These are phyloP conservation scores for Naganishia antarctica DNA, from an alignment of 768 basidiomycete genomes.

Conservation along the genomic window DNA sequence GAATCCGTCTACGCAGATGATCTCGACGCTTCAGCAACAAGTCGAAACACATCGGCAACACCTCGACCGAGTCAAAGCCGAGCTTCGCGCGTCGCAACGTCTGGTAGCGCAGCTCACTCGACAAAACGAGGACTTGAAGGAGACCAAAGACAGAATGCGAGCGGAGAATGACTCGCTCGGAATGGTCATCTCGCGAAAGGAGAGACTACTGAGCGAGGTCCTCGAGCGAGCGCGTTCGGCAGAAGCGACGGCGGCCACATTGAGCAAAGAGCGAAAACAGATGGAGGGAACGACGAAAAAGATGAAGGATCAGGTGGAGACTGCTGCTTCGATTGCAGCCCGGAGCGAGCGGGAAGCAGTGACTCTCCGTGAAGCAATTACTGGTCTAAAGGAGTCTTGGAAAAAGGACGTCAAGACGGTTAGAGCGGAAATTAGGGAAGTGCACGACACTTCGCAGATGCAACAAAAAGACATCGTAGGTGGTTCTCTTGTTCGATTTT, in stretches of 20 bases:
- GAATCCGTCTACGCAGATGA: conserved; percentile 14
- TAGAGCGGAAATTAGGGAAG: conserved; percentile 33
- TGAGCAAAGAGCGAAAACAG: conserved; percentile 34
- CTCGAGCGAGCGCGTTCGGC: conserved; percentile 46
- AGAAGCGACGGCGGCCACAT: conserved; percentile 36
- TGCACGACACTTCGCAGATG: conserved; percentile 32
- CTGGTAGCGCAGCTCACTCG: conserved; percentile 20
- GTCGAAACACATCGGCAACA: conserved; percentile 16
- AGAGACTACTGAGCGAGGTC: conserved; percentile 45
- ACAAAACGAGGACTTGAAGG: conserved; percentile 45
- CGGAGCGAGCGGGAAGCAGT: conserved; percentile 40
- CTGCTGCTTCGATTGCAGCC: conserved; percentile 38
- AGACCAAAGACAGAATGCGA: conserved; percentile 43
- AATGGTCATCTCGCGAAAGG: conserved; percentile 44
- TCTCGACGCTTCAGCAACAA: conserved; percentile 15
- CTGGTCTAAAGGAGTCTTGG: conserved; percentile 42
- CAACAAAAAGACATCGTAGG: conserved; percentile 45
- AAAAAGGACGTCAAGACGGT: conserved; percentile 39
- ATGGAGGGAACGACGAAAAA: conserved; percentile 41
- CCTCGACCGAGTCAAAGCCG: conserved; percentile 9
- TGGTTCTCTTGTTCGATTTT: neutral
- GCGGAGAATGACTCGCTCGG: conserved; percentile 44
- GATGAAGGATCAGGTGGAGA: conserved; percentile 41
- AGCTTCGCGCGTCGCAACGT: conserved; percentile 15
- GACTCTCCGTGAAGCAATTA: conserved; percentile 45